phyloP scores from a whole-genome alignment of 805 yeast species.

The Teunomyces stri region DNA sequence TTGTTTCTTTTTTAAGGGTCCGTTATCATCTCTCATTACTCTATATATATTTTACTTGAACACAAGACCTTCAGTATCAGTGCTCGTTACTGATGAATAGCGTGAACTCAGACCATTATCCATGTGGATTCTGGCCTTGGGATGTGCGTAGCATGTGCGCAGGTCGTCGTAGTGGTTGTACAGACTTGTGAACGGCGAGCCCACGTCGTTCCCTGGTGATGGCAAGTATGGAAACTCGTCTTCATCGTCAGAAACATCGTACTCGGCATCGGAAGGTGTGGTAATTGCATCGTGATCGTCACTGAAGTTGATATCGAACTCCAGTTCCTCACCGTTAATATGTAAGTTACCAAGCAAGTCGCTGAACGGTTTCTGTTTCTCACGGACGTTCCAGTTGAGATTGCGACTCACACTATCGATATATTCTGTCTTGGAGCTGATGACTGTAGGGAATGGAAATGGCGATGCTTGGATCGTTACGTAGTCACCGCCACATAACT shows the following conservation, averaged over 20 bases:
- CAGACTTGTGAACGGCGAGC: not conserved
- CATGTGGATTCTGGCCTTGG: slow-evolving; percentile 36
- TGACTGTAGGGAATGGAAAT: slow-evolving; percentile 92
- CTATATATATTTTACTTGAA: slow-evolving; percentile 4
- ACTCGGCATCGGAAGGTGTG: slow-evolving; percentile 15
- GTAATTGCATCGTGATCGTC: slow-evolving; percentile 17
- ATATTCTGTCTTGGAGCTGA: slow-evolving; percentile 69
- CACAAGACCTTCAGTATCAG: slow-evolving; percentile 7
- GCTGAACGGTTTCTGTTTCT: slow-evolving; percentile 78
- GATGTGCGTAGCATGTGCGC: slow-evolving; percentile 43
- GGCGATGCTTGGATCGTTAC: slow-evolving; percentile 83
- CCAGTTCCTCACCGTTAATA: slow-evolving; percentile 18
- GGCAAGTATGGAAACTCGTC: slow-evolving; percentile 30
- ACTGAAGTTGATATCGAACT: slow-evolving; percentile 37
- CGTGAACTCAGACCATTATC: slow-evolving; percentile 22
- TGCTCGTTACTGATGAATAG: slow-evolving; percentile 18
- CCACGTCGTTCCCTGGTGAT: slow-evolving; percentile 21
- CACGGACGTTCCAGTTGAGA: slow-evolving; percentile 90
- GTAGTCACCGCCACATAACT: slow-evolving; percentile 78
- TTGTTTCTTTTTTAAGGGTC: not conserved
- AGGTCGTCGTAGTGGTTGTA: slow-evolving; percentile 35
- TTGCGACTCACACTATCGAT: slow-evolving; percentile 83
- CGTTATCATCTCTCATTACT: not conserved
- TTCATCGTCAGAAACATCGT: slow-evolving; percentile 13
- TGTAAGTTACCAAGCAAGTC: slow-evolving; percentile 46